Evolutionary conservation across 2,329 filamentous ascomycete genomes (phyloP).

Genomic region (Talaromyces atroroseus): DNA sequence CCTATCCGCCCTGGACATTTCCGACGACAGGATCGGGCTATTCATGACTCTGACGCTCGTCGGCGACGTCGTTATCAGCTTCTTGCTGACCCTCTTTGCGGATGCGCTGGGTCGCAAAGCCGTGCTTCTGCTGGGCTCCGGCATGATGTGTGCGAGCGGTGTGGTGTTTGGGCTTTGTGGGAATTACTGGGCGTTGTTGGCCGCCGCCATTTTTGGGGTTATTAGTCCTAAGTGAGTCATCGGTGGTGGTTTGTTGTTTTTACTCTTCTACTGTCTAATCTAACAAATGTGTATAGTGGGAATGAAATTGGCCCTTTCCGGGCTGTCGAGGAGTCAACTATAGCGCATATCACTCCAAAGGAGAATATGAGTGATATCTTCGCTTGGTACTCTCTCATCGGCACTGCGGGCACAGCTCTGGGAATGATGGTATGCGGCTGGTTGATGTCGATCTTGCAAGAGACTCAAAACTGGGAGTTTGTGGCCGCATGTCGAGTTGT

Average conservation of each 20-base stretch:
- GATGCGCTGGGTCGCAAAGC: slow-evolving; percentile 54
- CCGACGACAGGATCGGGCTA: slow-evolving; percentile 56
- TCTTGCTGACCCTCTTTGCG: slow-evolving; percentile 54
- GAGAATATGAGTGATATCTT: slow-evolving; percentile 57
- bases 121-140: slow-evolving; percentile 49
- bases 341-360: slow-evolving; percentile 56
- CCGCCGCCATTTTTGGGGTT: slow-evolving; percentile 56
- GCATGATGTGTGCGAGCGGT: slow-evolving; percentile 55
- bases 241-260: too few relatives aligned
- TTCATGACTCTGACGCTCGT: slow-evolving; percentile 61
- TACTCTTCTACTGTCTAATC: neutral
- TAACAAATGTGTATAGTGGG: slow-evolving; percentile 34
- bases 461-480: slow-evolving; percentile 39
- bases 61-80: slow-evolving; percentile 56
- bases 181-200: slow-evolving; percentile 55
- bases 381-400: slow-evolving; percentile 55
- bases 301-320: slow-evolving; percentile 64
- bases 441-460: slow-evolving; percentile 49
- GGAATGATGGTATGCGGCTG: slow-evolving; percentile 58
- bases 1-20: slow-evolving; percentile 51
- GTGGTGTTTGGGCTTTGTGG: slow-evolving; percentile 49
- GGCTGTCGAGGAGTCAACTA: slow-evolving; percentile 60
- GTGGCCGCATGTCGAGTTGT: slow-evolving; percentile 50
- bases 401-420: slow-evolving; percentile 55
- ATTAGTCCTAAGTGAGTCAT: slow-evolving; percentile 50